Percentiles rank a stretch among this genome's conserved stretches.
phyloP scores from a whole-genome alignment of 805 yeast genomes.

The Candida incommunis region DNA sequence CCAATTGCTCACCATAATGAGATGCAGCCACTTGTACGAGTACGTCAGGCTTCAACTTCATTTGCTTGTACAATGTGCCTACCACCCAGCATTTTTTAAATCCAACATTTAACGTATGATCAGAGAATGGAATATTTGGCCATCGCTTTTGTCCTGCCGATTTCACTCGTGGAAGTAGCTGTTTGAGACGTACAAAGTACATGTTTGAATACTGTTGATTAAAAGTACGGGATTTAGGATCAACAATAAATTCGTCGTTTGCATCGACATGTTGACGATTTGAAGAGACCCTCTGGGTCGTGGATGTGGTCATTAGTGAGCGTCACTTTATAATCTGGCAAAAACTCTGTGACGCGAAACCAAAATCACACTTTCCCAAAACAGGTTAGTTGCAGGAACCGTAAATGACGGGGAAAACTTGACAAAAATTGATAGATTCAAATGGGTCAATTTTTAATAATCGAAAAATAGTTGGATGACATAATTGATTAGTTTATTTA shows the following conservation, averaged over 20 bases:
- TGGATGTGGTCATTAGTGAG: too few species aligned
- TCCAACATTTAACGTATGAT: conserved; percentile 46
- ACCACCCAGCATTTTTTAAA: conserved; percentile 62
- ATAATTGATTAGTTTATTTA: too few species aligned
- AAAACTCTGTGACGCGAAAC: too few species aligned
- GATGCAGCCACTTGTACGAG: conserved; percentile 58
- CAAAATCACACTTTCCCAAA: too few species aligned
- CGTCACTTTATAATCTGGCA: too few species aligned
- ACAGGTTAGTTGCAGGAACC: too few species aligned
- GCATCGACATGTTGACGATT: conserved; percentile 4
- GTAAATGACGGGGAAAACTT: too few species aligned
- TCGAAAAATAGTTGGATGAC: too few species aligned
- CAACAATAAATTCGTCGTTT: conserved; percentile 5
- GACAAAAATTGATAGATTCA: too few species aligned
- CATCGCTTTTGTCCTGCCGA: conserved; percentile 38
- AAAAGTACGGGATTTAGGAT: neutral
- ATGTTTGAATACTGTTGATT: conserved; percentile 41
- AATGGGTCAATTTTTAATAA: too few species aligned
- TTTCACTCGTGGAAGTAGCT: conserved; percentile 32
- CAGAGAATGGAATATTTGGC: conserved; percentile 34
- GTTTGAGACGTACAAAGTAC: conserved; percentile 38
- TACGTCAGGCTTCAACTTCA: conserved; percentile 75
- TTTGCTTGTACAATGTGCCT: conserved; percentile 77
- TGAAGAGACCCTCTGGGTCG: too few species aligned
- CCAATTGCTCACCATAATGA: conserved; percentile 24